Conservation (phyloP, 495 filamentous ascomycete genomes). For the Talaromyces borbonicus region DNA sequence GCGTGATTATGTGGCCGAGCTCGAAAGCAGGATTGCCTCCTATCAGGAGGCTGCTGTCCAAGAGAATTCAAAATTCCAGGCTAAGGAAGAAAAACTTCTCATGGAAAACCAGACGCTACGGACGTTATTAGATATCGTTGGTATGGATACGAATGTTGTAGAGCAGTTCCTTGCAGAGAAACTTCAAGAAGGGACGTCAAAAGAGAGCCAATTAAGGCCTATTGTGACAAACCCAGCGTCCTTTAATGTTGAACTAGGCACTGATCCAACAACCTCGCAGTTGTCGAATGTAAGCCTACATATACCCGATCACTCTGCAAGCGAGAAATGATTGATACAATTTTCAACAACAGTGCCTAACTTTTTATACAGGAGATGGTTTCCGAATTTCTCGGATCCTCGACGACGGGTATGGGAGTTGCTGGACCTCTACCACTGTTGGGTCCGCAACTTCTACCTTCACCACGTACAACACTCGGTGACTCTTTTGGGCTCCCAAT, state of each 20-base stretch:
- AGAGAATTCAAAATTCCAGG: background rate
- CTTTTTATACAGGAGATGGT: background rate
- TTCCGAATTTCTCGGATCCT: background rate
- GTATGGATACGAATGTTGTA: background rate
- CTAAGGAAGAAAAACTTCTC: constrained; percentile 1
- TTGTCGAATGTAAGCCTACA: constrained; percentile 3
- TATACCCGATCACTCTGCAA: background rate
- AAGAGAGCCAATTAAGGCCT: background rate
- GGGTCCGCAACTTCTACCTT: background rate
- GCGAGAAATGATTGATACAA: background rate
- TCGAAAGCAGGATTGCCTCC: constrained; percentile 8
- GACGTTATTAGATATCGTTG: background rate
- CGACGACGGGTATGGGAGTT: background rate
- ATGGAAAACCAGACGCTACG: background rate
- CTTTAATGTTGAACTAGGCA: background rate
- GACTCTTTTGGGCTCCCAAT: background rate
- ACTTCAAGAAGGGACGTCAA: background rate
- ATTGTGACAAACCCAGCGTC: background rate
- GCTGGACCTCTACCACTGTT: background rate
- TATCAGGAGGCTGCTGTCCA: constrained; percentile 2
- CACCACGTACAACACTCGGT: constrained; percentile 1
- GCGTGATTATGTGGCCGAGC: constrained; percentile 6
- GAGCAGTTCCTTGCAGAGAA: background rate
- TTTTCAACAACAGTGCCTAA: constrained; percentile 1
- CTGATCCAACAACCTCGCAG: constrained; percentile 3